Evolutionary conservation across 228 moss, liverwort and hornwort species (phyloP).

Genomic region (Sphagnum fallax): DNA sequence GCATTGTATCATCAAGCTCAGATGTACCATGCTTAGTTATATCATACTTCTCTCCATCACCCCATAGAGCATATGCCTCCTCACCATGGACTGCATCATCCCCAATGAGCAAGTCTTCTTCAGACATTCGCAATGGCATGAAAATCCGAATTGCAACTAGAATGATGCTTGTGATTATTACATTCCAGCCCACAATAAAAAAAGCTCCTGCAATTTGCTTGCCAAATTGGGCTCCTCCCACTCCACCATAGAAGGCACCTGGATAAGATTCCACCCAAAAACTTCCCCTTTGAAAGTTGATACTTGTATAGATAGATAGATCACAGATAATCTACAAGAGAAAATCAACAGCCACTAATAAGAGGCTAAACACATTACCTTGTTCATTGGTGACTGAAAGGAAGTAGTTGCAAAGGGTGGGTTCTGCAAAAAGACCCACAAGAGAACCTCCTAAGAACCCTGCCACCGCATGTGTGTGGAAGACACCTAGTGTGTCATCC

Average conservation of each 20-base stretch:
- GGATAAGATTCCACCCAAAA: conserved; percentile 5
- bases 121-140: conserved; percentile 67
- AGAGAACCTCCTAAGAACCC: conserved; percentile 56
- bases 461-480: conserved; percentile 87
- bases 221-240: conserved; percentile 51
- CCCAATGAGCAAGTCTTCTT: conserved; percentile 50
- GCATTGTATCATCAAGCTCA: background rate
- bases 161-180: conserved; percentile 55
- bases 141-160: conserved; percentile 37
- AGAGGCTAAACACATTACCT: conserved; percentile 8
- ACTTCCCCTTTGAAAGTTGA: too few species aligned
- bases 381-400: conserved; percentile 24
- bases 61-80: conserved; percentile 89
- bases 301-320: too few species aligned
- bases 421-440: conserved; percentile 62
- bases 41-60: conserved; percentile 82
- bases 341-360: conserved; percentile 23
- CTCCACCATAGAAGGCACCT: conserved; percentile 67
- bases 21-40: conserved; percentile 40
- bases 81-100: conserved; percentile 88
- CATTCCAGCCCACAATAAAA: conserved; percentile 75
- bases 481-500: conserved; percentile 82
- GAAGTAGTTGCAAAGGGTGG: conserved; percentile 43
- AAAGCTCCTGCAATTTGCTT: conserved; percentile 59
- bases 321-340: too few species aligned